Percentiles rank a stretch among this genome's conserved stretches.
Evolutionary conservation across 179 eudicot genomes (phyloP).

Genomic region (Patellifolia procumbens): DNA sequence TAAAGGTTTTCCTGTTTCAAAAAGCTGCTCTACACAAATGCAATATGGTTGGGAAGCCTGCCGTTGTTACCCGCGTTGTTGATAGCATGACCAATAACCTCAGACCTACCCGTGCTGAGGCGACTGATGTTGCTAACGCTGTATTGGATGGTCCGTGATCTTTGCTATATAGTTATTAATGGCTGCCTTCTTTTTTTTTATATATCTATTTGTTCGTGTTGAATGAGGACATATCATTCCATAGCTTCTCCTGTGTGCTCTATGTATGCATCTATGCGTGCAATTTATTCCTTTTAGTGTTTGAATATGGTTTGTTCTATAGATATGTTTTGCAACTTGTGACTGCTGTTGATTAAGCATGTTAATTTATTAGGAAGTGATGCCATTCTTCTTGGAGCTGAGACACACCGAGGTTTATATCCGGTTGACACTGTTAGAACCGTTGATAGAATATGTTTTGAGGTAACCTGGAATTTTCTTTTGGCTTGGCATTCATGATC

Average conservation of each 20-base stretch:
- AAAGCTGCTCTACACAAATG: constrained; percentile 51
- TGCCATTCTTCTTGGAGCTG: constrained; percentile 97
- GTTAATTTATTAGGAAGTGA: constrained; percentile 58
- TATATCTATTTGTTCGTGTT: too few species aligned
- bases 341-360: constrained; percentile 5
- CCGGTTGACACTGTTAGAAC: constrained; percentile 78
- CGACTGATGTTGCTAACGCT: constrained; percentile 99
- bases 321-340: background rate
- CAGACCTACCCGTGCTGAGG: constrained; percentile 98
- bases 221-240: background rate
- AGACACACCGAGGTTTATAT: constrained; percentile 82
- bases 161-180: background rate
- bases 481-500: background rate
- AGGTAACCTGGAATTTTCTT: constrained; percentile 28
- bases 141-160: constrained; percentile 69
- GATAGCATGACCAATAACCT: constrained; percentile 98
- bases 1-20: constrained; percentile 54
- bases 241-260: background rate
- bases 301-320: constrained; percentile 1
- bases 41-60: constrained; percentile 55
- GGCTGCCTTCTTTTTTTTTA: background rate
- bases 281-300: background rate
- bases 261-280: background rate
- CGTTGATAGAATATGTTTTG: constrained; percentile 61
- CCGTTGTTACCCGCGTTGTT: constrained; percentile 79